Evolutionary conservation across 2,329 filamentous ascomycete genomes (phyloP), one percentile per base, ranked within the genome.

Genomic region (Phialemonium atrogriseum): DNA sequence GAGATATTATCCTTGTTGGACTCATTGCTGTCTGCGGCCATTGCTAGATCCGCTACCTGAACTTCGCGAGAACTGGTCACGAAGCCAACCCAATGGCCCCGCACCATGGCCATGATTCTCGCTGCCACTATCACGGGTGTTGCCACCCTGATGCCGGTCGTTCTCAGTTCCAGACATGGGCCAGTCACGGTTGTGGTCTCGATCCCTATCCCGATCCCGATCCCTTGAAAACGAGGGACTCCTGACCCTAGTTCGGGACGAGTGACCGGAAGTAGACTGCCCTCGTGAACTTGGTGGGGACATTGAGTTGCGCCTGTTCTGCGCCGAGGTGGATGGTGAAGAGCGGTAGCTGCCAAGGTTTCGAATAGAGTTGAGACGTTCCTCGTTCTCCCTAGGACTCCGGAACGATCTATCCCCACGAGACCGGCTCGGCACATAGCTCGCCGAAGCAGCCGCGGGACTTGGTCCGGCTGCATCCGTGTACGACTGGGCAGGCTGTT

Each of bases 291-390:
- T 29, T 6, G 35, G 15, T 0, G 41, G 39, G 4, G 41, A 39
- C 10, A 36, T 24, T 2, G 39, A 38, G 18, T 34, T 34, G 10
- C 32, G 35, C 23, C 39, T 28, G n/a, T 28, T 6, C 14, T 25
- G 30, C 14, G 32, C 24, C 5, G 32, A 27, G 19, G 30, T 17
- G 10, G 36, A 29, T 24, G 31, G 21, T 3, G 24, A 24, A 10
- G 24, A 10, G 25, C 32, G 24, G 17, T 20, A 18, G 18, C 25
- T 39, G 15, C 34, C 37, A n/a, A 41, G 12, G 11, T 38, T 45
- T 12, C 48, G 44, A 27, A 54, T 48, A 0, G 44, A 33, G 16
- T 46, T 42, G 5, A 52, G 39, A 1, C 51, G 46, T 5, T 46
- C 42, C 10, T 41, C 24, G 34, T 42, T 43, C 18, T 50, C 42